Base-by-base conservation (phyloP, 2,329 filamentous ascomycete genomes). In the Penicillium sp. region DNA sequence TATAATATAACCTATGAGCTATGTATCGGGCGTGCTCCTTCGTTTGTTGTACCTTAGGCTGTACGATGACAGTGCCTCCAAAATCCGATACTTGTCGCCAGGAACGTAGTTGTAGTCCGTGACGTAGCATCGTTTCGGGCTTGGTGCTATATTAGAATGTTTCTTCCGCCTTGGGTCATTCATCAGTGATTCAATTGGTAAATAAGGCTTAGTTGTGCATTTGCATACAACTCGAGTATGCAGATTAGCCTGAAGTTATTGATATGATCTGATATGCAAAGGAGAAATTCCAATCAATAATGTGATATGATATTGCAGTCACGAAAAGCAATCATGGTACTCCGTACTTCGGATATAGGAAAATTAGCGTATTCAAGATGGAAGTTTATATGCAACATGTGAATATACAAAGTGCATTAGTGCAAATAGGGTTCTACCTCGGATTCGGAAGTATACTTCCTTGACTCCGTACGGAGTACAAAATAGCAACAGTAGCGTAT, bases 91-190 rank as follows among this genome's bases (percentile, higher is more conserved):
- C 23, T 5, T 23, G 23, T 23, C 5, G 23, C 5, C 23, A 23
- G 23, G 23, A 23, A 5, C 3, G 23, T 23, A 23, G 23, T 23
- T 23, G 23, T 23, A 23, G 23, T 5, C 23, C 5, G 23, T 10
- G 13, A 11, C 2, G 32, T 34, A 14, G 10, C 32, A 34, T 34
- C 32, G 18, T 53, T 53, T 53, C 56, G 58, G 55, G 16, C 26
- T 23, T 41, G 19, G 5, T 40, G 32, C 46, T 44, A 19, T 43
- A 56, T 56, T 32, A 39, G 58, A 43, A 40, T 23, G 26, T 47
- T 19, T 46, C 9, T 27, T 47, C 48, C 53, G 56, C 34, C 16
- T 10, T 44, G 19, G 27, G 43, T 39, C 8, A 10, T 34, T 34
- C 23, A 42, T 27, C 23, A 36, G 23, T 8, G 11, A 30, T 11